phyloP scores from a whole-genome alignment of 2,329 filamentous ascomycete genomes.

The Beauveria sp. region DNA sequence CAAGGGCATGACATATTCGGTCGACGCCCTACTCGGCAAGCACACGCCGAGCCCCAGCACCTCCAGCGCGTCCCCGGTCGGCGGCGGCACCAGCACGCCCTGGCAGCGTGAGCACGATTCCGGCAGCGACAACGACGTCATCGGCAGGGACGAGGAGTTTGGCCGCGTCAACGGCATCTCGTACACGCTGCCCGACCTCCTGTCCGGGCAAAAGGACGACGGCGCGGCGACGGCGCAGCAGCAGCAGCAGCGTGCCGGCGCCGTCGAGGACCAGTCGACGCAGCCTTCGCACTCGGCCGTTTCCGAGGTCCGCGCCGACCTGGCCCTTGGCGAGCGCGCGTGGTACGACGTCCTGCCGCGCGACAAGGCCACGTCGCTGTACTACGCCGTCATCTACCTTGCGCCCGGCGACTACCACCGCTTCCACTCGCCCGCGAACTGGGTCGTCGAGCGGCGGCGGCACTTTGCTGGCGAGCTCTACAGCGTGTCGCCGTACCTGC shows the following conservation, averaged over 20 bases:
- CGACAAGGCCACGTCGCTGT: slow-evolving; percentile 63
- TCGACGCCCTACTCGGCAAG: slow-evolving; percentile 83
- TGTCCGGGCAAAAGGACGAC: slow-evolving; percentile 58
- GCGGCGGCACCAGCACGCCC: slow-evolving; percentile 16
- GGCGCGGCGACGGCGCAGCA: slow-evolving; percentile 32
- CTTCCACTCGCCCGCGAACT: slow-evolving; percentile 91
- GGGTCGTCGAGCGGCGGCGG: slow-evolving; percentile 90
- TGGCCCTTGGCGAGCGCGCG: slow-evolving; percentile 62
- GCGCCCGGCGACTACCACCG: slow-evolving; percentile 97
- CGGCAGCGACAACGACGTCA: slow-evolving; percentile 54
- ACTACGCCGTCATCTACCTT: slow-evolving; percentile 92
- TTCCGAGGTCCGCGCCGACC: slow-evolving; percentile 73
- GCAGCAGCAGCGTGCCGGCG: not conserved
- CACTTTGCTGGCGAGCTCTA: slow-evolving; percentile 97
- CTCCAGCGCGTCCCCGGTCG: slow-evolving; percentile 25
- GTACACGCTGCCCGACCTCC: slow-evolving; percentile 81
- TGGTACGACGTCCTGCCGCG: slow-evolving; percentile 63
- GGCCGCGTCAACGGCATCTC: slow-evolving; percentile 90
- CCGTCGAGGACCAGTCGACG: slow-evolving; percentile 66
- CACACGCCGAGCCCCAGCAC: slow-evolving; percentile 50
- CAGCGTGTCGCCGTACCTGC: slow-evolving; percentile 89
- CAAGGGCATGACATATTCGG: slow-evolving; percentile 95
- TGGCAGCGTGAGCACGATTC: slow-evolving; percentile 27
- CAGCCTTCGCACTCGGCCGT: slow-evolving; percentile 58
- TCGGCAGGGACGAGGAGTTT: slow-evolving; percentile 84